Evolutionary conservation across 208 protist species (phyloP).

Genomic region (Wallacemonas sp.): DNA sequence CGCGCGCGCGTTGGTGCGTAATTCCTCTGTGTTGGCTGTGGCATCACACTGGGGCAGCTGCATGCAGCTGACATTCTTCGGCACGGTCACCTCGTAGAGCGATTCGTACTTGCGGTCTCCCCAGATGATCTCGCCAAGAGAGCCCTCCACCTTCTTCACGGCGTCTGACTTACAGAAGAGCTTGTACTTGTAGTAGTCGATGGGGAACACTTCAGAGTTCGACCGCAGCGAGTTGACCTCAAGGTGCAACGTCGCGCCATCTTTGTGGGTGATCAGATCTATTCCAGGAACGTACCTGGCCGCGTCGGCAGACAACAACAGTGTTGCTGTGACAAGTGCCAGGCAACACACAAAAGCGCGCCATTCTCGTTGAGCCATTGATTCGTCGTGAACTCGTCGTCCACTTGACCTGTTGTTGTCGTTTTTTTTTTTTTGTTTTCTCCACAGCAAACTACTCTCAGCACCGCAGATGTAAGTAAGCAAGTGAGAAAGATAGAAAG

Average conservation of each 20-base stretch:
- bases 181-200: constrained; percentile 63
- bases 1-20: constrained; percentile 14
- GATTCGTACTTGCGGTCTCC: constrained; percentile 78
- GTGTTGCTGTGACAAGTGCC: not conserved
- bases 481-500: constrained; percentile 16
- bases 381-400: too few relatives aligned
- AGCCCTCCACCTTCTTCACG: constrained; percentile 34
- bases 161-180: constrained; percentile 56
- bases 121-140: constrained; percentile 81
- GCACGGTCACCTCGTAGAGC: constrained; percentile 68
- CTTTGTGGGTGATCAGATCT: constrained; percentile 31
- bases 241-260: constrained; percentile 45
- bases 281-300: constrained; percentile 9
- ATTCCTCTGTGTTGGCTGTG: constrained; percentile 27
- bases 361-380: not conserved
- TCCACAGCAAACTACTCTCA: too few relatives aligned
- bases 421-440: too few relatives aligned
- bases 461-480: too few relatives aligned
- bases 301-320: not conserved
- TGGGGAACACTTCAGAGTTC: constrained; percentile 59
- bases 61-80: constrained; percentile 40
- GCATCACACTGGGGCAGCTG: constrained; percentile 48
- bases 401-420: too few relatives aligned
- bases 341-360: not conserved
- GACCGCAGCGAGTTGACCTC: constrained; percentile 79